phyloP scores from a whole-genome alignment of 1,284 basidiomycete genomes.

The Cystobasidium pallidum region DNA sequence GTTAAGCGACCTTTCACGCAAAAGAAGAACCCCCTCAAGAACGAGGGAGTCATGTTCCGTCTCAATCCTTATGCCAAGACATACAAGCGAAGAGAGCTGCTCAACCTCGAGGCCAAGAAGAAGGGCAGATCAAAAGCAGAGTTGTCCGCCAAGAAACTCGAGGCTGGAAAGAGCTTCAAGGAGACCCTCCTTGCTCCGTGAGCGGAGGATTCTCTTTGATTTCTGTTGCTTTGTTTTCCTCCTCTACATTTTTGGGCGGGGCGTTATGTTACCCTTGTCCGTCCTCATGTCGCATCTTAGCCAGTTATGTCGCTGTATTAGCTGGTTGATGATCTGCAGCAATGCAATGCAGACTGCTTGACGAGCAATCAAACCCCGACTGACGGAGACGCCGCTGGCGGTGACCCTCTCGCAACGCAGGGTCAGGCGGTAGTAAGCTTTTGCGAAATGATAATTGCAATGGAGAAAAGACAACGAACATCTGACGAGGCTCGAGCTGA shows the following conservation, averaged over 20 bases:
- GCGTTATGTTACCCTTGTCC: neutral
- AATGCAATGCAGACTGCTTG: conserved; percentile 4
- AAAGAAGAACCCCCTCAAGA: conserved; percentile 98
- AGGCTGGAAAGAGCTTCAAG: conserved; percentile 74
- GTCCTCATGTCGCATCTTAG: neutral
- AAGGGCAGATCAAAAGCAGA: conserved; percentile 35
- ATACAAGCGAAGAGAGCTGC: conserved; percentile 79
- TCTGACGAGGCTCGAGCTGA: no score
- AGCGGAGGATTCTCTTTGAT: conserved; percentile 55
- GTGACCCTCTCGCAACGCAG: no score
- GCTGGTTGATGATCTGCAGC: neutral
- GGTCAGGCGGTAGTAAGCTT: no score
- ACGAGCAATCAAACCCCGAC: neutral
- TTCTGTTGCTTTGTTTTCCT: conserved; percentile 1
- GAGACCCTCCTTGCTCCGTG: conserved; percentile 81
- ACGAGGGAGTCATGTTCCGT: conserved; percentile 96
- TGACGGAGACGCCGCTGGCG: no score
- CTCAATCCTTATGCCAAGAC: conserved; percentile 99
- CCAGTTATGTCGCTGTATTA: neutral
- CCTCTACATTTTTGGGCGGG: neutral
- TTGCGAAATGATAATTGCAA: no score
- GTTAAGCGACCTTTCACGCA: conserved; percentile 96
- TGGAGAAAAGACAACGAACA: no score
- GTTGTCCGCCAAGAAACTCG: conserved; percentile 23
- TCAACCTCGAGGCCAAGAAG: conserved; percentile 44